phyloP scores from a whole-genome alignment of 371 early-diverging fungal genomes.

The Apophysomyces elegans region DNA sequence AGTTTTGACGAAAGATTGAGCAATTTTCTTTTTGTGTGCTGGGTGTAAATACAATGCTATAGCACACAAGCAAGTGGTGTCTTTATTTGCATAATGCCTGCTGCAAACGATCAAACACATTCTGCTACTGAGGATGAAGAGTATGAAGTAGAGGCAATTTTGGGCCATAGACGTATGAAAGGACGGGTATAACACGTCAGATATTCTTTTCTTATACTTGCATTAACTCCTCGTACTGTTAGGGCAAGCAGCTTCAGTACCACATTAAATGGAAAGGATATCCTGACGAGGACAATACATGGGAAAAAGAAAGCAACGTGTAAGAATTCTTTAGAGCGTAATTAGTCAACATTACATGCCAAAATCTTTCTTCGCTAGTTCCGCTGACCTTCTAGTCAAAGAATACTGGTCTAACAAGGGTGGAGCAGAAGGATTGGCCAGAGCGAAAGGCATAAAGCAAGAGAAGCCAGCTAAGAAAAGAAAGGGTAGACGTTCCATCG shows the following conservation, averaged over 20 bases:
- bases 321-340: background rate
- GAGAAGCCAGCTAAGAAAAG: background rate
- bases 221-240: background rate
- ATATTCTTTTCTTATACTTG: background rate
- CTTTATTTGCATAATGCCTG: too few relatives aligned
- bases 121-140: constrained; percentile 16
- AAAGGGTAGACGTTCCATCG: too few relatives aligned
- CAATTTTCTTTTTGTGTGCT: too few relatives aligned
- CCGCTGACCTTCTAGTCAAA: background rate
- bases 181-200: background rate
- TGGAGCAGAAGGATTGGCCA: background rate
- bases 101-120: background rate
- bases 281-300: constrained; percentile 21
- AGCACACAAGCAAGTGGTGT: too few relatives aligned
- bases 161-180: constrained; percentile 8
- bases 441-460: background rate
- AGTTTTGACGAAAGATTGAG: too few relatives aligned
- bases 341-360: background rate
- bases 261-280: constrained; percentile 25
- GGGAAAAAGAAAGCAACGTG: constrained; percentile 20
- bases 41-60: too few relatives aligned
- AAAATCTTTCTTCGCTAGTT: background rate
- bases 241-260: constrained; percentile 13
- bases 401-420: constrained; percentile 2
- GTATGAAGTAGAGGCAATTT: constrained; percentile 23